Conservation (phyloP, 345 rosid species). For the Mercurialis annua region DNA sequence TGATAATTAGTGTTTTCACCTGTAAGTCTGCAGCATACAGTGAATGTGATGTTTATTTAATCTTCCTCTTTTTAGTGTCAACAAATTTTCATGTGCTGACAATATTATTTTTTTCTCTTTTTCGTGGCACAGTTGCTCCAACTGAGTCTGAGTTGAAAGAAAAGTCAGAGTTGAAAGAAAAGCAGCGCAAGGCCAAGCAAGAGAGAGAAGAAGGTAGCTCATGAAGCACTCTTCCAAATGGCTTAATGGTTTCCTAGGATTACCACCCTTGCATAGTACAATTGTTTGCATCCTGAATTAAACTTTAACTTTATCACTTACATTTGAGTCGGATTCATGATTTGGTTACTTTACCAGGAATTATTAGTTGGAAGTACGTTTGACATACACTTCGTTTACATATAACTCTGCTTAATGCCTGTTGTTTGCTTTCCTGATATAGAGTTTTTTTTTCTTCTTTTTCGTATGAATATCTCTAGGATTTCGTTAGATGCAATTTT, state of each 20-base stretch:
- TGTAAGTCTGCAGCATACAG: not conserved
- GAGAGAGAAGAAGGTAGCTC: constrained; percentile 37
- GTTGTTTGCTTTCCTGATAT: not conserved
- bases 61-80: not conserved
- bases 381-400: not conserved
- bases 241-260: not conserved
- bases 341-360: not conserved
- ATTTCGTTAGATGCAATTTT: not conserved
- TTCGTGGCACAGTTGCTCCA: constrained; percentile 25
- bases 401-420: not conserved
- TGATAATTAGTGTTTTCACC: not conserved
- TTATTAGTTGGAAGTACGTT: not conserved
- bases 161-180: constrained; percentile 32
- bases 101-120: not conserved
- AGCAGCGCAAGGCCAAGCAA: constrained; percentile 30
- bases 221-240: constrained; percentile 7
- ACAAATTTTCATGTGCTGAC: not conserved
- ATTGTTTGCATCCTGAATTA: not conserved
- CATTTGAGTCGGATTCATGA: too few species aligned
- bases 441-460: not conserved
- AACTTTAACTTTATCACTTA: too few species aligned
- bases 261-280: not conserved
- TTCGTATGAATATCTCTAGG: not conserved
- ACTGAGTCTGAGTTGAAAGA: constrained; percentile 29
- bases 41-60: not conserved